Evolutionary conservation across 108 stramenopile species (phyloP).

Genomic region (Pseudonitzschia multistriata): DNA sequence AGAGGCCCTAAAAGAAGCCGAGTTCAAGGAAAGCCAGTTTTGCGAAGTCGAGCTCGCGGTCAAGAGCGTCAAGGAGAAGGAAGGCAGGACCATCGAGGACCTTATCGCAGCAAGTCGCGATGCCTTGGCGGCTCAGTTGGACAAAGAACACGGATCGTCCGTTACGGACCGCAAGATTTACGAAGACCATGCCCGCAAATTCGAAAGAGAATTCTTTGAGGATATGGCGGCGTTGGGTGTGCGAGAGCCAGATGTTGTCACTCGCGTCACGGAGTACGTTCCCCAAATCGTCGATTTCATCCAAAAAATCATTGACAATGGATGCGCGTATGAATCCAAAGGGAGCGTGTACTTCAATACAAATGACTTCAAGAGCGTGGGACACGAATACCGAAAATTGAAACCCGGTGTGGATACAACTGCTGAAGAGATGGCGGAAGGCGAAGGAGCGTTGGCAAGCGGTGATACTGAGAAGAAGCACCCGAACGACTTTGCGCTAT

Average conservation of each 20-base stretch:
- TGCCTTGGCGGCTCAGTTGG: constrained; percentile 67
- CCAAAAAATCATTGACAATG: constrained; percentile 83
- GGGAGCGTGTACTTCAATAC: constrained; percentile 94
- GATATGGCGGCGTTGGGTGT: constrained; percentile 93
- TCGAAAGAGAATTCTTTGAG: constrained; percentile 94
- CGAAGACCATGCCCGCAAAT: constrained; percentile 76
- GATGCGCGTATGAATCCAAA: constrained; percentile 92
- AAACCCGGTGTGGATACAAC: constrained; percentile 67
- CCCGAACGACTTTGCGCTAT: constrained; percentile 94
- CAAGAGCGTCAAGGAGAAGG: constrained; percentile 29
- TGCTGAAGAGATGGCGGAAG: constrained; percentile 91
- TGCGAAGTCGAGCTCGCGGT: constrained; percentile 46
- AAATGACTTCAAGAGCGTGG: constrained; percentile 66
- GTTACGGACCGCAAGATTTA: constrained; percentile 79
- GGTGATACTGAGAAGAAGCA: constrained; percentile 74
- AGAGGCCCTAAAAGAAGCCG: constrained; percentile 46
- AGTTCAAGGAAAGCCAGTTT: constrained; percentile 54
- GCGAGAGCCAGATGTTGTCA: constrained; percentile 82
- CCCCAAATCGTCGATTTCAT: constrained; percentile 91
- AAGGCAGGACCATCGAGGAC: constrained; percentile 23
- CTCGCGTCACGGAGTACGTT: constrained; percentile 95
- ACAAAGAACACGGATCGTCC: constrained; percentile 57
- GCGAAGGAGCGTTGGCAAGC: constrained; percentile 85
- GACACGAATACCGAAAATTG: constrained; percentile 70
- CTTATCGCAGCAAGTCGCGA: constrained; percentile 55